Evolutionary conservation across 2,329 filamentous ascomycete species (phyloP), one percentile per base, ranked within the genome.

Genomic region (Aspergillus persii): DNA sequence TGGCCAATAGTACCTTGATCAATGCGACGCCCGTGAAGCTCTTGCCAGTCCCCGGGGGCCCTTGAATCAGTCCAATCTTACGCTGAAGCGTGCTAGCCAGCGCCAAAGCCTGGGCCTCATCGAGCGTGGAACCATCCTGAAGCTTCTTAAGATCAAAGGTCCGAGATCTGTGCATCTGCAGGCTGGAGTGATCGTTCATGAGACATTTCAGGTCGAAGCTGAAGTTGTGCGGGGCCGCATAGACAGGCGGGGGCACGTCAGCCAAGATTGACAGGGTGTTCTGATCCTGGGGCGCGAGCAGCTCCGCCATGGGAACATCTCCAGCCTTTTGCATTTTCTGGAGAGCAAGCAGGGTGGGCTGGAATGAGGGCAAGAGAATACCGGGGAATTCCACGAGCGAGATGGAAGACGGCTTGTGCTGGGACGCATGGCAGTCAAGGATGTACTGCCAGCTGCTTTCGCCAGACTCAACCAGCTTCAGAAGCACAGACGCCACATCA

Each of bases 331-430:
- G 79, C 75, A 87, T 84, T 1, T 71, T 68, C 66, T 89, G 84
- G 2, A 89, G 73, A 0, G 82, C 82, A 48, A 77, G 70, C 0
- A 89, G 75, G 0, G 83, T 86, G 29, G 84, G 83, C 29, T 80
- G 73, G 63, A 89, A 89, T 0, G 86, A 79, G 0, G 82, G 79
- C 2, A 87, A 73, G 2, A 89, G 70, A 3, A 89, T 74, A 0
- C 83, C 83, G 0, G 86, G 18, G 57, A 89, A 88, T 62, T 89
- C 86, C 1, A 89, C 77, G 0, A 89, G 75, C 3, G 68, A 67
- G 4, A 6, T 23, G 18, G 18, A 23, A 23, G 18, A 23, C 18
- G 18, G 18, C 18, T 23, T 23, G 18, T 23, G 18, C 18, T 23
- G 18, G 18, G 41, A 29, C 26, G 27, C 54, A 51, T 58, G 52